A percentile compares a stretch with the other conserved stretches of the same genome.
Conservation (phyloP, 139 green algal genomes). For the Mesostigma viride region DNA sequence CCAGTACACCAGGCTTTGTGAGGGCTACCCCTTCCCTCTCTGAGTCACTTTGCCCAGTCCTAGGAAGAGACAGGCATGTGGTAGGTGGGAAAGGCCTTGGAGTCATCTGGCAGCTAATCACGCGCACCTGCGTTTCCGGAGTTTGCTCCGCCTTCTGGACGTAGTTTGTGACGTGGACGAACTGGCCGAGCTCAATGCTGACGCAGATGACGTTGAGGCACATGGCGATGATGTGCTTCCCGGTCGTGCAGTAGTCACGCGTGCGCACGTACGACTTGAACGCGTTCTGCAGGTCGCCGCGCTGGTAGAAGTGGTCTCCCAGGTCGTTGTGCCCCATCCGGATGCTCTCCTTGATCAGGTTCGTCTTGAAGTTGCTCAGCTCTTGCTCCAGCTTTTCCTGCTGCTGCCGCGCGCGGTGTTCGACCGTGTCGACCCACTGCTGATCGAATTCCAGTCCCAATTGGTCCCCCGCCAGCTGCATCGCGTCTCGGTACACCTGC, state of each 20-base stretch:
- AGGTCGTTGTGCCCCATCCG: conserved; percentile 78
- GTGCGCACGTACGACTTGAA: conserved; percentile 81
- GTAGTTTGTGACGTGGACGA: conserved; percentile 74
- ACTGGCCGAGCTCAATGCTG: conserved; percentile 67
- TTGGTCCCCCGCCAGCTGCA: conserved; percentile 3
- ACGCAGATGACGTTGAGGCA: conserved; percentile 72
- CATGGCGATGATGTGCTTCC: conserved; percentile 73
- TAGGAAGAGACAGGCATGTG: too few species aligned
- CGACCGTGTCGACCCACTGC: conserved; percentile 19
- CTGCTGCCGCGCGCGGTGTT: conserved; percentile 8
- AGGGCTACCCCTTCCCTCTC: too few species aligned
- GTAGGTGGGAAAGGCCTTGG: not conserved
- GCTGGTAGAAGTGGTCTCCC: conserved; percentile 65
- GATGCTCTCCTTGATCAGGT: conserved; percentile 87
- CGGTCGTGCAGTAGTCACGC: conserved; percentile 84
- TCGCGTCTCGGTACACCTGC: conserved; percentile 21
- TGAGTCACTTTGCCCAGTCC: too few species aligned
- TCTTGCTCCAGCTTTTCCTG: conserved; percentile 30
- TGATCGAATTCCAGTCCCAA: conserved; percentile 12
- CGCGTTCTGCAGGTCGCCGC: conserved; percentile 67
- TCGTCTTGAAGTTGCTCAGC: conserved; percentile 50
- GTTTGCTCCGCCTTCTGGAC: conserved; percentile 67
- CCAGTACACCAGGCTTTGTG: conserved; percentile 20
- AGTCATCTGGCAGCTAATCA: too few species aligned
- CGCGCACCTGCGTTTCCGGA: too few species aligned